These are phyloP conservation scores for Athelia psychrophila DNA, from an alignment of 1,284 basidiomycete species.

Conservation along the genomic window DNA sequence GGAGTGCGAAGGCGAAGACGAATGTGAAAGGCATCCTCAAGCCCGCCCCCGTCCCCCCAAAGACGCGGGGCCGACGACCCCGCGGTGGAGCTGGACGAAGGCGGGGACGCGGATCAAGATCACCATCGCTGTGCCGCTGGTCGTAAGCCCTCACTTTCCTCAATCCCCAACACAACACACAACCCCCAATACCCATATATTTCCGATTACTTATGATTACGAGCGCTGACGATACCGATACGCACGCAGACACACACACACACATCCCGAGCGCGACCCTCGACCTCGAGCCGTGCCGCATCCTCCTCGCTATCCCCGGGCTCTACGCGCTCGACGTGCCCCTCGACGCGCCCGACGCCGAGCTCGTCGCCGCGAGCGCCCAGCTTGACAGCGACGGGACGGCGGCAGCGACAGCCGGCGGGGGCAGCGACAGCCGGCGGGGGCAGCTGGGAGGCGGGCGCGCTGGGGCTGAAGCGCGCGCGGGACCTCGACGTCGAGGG, in stretches of 20 bases:
- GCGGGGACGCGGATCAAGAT: constrained; percentile 24
- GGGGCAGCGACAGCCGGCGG: no score
- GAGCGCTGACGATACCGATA: not conserved
- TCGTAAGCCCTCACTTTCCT: constrained; percentile 22
- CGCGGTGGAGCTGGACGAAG: constrained; percentile 27
- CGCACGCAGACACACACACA: constrained; percentile 26
- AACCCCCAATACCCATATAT: no score
- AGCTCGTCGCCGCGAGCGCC: constrained; percentile 13
- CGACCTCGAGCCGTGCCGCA: constrained; percentile 32
- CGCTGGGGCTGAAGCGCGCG: constrained; percentile 25
- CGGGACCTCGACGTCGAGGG: constrained; percentile 32
- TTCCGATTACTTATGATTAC: not conserved
- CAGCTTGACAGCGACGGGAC: not conserved
- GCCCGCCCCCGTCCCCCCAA: constrained; percentile 6
- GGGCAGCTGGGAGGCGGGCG: constrained; percentile 7
- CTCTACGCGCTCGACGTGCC: constrained; percentile 32
- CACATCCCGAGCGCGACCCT: constrained; percentile 25
- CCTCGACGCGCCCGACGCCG: constrained; percentile 23
- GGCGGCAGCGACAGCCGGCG: no score
- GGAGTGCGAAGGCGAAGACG: not conserved
- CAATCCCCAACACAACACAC: not conserved
- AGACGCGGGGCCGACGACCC: constrained; percentile 8
- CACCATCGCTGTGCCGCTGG: constrained; percentile 26
- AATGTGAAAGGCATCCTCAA: constrained; percentile 25
- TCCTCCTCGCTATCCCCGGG: constrained; percentile 25